A percentile compares a stretch with the other conserved stretches of the same genome.
Evolutionary conservation across 331 rosid genomes (phyloP).

Genomic region (Malus hybrid): DNA sequence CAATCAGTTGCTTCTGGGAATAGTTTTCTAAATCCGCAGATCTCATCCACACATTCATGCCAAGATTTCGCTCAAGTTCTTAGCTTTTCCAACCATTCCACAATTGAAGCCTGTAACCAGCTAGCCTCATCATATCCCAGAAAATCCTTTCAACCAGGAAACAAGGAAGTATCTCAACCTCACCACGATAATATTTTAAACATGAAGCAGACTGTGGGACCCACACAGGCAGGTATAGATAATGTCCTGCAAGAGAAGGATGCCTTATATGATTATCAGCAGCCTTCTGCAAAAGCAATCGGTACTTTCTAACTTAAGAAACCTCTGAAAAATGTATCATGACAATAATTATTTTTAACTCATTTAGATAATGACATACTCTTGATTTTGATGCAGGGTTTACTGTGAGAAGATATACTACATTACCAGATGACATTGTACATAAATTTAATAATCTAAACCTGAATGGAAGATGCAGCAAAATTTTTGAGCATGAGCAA

Average conservation of each 20-base stretch:
- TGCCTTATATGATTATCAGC: conserved; percentile 12
- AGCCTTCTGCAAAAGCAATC: conserved; percentile 2
- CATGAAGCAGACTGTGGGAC: conserved; percentile 6
- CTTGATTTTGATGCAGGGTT: conserved; percentile 44
- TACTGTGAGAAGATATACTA: conserved; percentile 6
- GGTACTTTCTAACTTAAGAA: conserved; percentile 18
- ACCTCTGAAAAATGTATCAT: not conserved
- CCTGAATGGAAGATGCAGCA: conserved; percentile 34
- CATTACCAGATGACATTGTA: conserved; percentile 32
- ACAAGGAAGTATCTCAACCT: conserved; percentile 7
- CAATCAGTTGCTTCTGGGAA: conserved; percentile 25
- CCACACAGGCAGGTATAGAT: conserved; percentile 6
- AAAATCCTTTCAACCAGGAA: conserved; percentile 16
- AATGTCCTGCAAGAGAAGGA: conserved; percentile 7
- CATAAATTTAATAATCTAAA: conserved; percentile 32
- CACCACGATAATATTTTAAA: not conserved
- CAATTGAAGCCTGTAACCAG: conserved; percentile 1
- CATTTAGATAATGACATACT: conserved; percentile 4
- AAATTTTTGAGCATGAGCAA: conserved; percentile 25
- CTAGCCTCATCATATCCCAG: conserved; percentile 8
- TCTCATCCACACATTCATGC: conserved; percentile 18
- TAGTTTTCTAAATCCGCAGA: conserved; percentile 18
- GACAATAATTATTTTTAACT: not conserved
- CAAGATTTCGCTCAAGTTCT: conserved; percentile 6
- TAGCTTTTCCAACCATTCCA: conserved; percentile 5